A percentile compares a stretch with the other conserved stretches of the same genome.
Evolutionary conservation across 2,329 filamentous ascomycete species (phyloP).

Genomic region (Colletotrichum magnum): DNA sequence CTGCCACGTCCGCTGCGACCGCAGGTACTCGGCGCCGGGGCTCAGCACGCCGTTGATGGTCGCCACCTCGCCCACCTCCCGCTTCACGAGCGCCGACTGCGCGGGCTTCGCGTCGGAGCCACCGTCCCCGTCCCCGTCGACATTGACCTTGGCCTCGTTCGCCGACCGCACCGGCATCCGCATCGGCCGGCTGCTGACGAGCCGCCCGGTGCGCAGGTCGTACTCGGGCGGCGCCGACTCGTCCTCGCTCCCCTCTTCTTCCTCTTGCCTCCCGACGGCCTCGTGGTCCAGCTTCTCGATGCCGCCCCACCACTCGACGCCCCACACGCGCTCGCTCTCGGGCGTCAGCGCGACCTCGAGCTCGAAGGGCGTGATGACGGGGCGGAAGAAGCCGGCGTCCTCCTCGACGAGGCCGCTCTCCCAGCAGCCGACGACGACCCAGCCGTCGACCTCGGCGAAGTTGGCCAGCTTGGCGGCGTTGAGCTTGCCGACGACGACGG

Average conservation of each 20-base stretch:
- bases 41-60: conserved; percentile 89
- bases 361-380: conserved; percentile 96
- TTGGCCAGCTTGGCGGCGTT: conserved; percentile 97
- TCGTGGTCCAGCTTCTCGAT: conserved; percentile 77
- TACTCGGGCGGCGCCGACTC: conserved; percentile 91
- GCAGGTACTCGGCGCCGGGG: conserved; percentile 89
- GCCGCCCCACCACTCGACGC: conserved; percentile 88
- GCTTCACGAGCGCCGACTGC: conserved; percentile 70
- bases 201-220: conserved; percentile 88
- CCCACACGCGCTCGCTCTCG: conserved; percentile 86
- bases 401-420: conserved; percentile 94
- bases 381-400: conserved; percentile 84
- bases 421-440: conserved; percentile 99
- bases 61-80: conserved; percentile 77
- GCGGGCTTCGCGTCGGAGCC: conserved; percentile 42
- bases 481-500: conserved; percentile 95
- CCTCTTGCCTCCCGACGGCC: conserved; percentile 24
- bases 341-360: conserved; percentile 81
- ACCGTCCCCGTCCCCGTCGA: conserved; percentile 42
- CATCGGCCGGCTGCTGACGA: conserved; percentile 86
- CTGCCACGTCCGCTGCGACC: conserved; percentile 88
- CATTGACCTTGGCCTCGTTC: conserved; percentile 24
- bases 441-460: conserved; percentile 94
- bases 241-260: conserved; percentile 60
- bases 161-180: conserved; percentile 54